These are phyloP conservation scores for Claviceps sp. DNA, from an alignment of 2,329 filamentous ascomycete species.

Conservation along the genomic window DNA sequence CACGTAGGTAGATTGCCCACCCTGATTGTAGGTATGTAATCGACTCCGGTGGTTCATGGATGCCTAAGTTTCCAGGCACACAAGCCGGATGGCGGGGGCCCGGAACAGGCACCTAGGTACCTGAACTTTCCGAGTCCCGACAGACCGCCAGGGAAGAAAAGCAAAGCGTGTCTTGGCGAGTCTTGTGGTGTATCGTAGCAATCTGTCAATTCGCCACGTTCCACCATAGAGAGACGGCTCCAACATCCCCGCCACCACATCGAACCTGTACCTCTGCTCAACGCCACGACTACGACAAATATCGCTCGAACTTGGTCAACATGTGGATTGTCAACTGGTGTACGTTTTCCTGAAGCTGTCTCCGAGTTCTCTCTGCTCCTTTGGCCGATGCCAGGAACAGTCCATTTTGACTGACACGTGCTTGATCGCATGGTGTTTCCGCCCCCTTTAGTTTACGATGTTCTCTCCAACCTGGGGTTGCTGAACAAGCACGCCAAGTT, in stretches of 20 bases:
- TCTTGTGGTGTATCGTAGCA: not conserved
- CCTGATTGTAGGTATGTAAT: too few relatives aligned
- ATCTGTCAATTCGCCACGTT: conserved; percentile 4
- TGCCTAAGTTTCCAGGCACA: conserved; percentile 15
- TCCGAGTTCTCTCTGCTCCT: conserved; percentile 1
- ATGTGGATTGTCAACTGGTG: conserved; percentile 98
- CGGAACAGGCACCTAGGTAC: not conserved
- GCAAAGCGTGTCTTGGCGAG: not conserved
- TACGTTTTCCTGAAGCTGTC: conserved; percentile 34
- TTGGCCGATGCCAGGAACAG: not conserved
- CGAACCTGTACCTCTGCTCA: conserved; percentile 9
- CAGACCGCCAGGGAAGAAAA: not conserved
- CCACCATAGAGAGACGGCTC: conserved; percentile 3
- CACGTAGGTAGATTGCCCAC: too few relatives aligned
- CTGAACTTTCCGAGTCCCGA: too few relatives aligned
- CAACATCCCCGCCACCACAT: conserved; percentile 8
- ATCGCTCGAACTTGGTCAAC: conserved; percentile 17
- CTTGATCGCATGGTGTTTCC: conserved; percentile 1
- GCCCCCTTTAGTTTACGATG: conserved; percentile 57
- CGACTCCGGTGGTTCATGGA: too few relatives aligned
- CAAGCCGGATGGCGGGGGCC: not conserved
- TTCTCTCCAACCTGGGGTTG: conserved; percentile 74
- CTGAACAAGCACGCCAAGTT: conserved; percentile 95
- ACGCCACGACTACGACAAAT: conserved; percentile 6
- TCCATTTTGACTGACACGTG: conserved; percentile 20